phyloP scores from a whole-genome alignment of 2,329 filamentous ascomycete species.

The Penicillium verrucosum region DNA sequence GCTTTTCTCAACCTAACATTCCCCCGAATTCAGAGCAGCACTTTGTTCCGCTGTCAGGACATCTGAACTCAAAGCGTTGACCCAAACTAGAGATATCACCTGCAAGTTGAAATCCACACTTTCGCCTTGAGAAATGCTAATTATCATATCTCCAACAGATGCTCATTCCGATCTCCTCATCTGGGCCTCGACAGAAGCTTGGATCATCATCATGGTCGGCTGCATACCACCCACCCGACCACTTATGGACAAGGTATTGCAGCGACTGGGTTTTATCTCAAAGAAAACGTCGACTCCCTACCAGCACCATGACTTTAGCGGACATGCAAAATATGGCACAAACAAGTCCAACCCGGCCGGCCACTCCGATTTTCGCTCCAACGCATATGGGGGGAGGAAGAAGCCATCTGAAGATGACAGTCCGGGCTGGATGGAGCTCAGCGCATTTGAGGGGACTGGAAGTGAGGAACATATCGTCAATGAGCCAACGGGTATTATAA shows the following conservation, averaged over 20 bases:
- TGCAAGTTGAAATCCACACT: slow-evolving; percentile 2
- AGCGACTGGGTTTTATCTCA: slow-evolving; percentile 8
- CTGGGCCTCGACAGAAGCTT: slow-evolving; percentile 20
- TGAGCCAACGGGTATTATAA: neutral
- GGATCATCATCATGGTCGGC: slow-evolving; percentile 21
- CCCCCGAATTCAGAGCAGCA: slow-evolving; percentile 9
- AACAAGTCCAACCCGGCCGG: neutral
- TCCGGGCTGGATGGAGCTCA: slow-evolving; percentile 6
- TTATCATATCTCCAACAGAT: slow-evolving; percentile 5
- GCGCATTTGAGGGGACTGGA: neutral
- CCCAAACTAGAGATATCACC: slow-evolving; percentile 13
- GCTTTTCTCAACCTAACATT: neutral
- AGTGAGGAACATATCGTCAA: slow-evolving; percentile 7
- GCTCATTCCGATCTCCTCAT: slow-evolving; percentile 15
- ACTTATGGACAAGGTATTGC: slow-evolving; percentile 11
- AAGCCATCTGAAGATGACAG: neutral
- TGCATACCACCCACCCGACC: slow-evolving; percentile 20
- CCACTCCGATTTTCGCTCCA: slow-evolving; percentile 1
- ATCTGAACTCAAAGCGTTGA: slow-evolving; percentile 16
- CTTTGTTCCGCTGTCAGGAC: slow-evolving; percentile 19
- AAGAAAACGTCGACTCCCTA: slow-evolving; percentile 5
- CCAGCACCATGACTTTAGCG: neutral
- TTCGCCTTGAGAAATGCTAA: neutral
- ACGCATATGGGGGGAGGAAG: neutral
- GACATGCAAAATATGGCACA: neutral